These are phyloP conservation scores for Waltergamsia citrina DNA, from an alignment of 2,329 filamentous ascomycete species.

Conservation along the genomic window DNA sequence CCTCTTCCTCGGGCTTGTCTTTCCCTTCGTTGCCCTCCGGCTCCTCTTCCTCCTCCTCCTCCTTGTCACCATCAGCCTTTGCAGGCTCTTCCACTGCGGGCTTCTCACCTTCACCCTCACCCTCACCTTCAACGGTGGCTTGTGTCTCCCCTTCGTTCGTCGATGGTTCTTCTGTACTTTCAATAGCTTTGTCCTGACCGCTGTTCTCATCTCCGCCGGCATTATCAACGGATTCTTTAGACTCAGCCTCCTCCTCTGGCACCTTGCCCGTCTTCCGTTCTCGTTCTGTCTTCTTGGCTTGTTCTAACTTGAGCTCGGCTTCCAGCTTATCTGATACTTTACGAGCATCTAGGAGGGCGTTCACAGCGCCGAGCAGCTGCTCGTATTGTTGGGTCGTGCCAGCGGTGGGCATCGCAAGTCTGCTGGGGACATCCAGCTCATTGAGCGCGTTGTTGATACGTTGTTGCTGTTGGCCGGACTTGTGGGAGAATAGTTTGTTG, in stretches of 20 bases:
- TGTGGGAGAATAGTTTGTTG: constrained; percentile 68
- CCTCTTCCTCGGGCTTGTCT: constrained; percentile 10
- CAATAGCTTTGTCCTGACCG: background rate
- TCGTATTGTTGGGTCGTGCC: constrained; percentile 65
- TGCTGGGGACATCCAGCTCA: constrained; percentile 60
- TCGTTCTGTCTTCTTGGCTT: constrained; percentile 42
- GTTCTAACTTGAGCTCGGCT: constrained; percentile 54
- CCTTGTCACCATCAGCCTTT: background rate
- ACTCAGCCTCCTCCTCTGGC: too few relatives aligned
- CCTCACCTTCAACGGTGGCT: background rate
- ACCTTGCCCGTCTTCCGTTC: constrained; percentile 8
- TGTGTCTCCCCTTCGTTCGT: background rate
- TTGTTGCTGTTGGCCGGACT: constrained; percentile 64
- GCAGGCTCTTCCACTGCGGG: background rate
- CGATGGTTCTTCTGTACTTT: background rate
- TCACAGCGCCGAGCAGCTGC: constrained; percentile 57
- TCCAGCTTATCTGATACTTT: constrained; percentile 72
- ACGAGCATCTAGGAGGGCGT: constrained; percentile 59
- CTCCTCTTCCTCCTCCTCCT: constrained; percentile 4
- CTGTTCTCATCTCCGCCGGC: constrained; percentile 4
- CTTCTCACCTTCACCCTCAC: background rate
- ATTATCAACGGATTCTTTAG: too few relatives aligned
- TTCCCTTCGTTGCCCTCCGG: constrained; percentile 4
- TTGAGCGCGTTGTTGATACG: constrained; percentile 65
- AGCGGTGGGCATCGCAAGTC: constrained; percentile 67